Conservation (phyloP, 139 green algal genomes). For the Auxenochlorella pyrenoidosa region DNA sequence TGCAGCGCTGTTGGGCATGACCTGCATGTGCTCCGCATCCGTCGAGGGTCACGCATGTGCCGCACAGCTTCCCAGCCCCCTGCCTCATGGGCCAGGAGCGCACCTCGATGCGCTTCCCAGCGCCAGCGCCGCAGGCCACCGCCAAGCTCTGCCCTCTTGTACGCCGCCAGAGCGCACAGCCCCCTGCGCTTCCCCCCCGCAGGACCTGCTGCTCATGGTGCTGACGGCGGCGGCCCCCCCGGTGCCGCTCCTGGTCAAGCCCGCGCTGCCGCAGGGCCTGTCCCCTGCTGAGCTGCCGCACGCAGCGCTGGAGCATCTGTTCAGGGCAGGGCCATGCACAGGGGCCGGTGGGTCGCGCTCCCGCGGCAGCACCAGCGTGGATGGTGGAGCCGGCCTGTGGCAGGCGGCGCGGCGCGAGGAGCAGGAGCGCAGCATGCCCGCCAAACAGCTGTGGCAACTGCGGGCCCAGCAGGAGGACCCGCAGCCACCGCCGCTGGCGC, state of each 20-base stretch:
- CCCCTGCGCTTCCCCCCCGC: background rate
- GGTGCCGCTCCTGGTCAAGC: background rate
- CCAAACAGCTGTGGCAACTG: background rate
- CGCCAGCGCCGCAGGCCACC: too few species aligned
- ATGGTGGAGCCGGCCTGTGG: background rate
- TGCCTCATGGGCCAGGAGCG: too few species aligned
- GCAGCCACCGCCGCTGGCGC: background rate
- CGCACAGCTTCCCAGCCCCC: too few species aligned
- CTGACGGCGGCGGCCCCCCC: background rate
- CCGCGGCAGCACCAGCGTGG: background rate
- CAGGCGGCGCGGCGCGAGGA: too few species aligned
- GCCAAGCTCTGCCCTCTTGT: too few species aligned
- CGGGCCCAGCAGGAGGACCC: background rate
- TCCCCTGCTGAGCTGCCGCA: background rate
- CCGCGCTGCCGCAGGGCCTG: background rate
- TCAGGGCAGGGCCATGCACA: background rate
- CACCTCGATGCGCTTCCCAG: too few species aligned
- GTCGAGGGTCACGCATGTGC: too few species aligned
- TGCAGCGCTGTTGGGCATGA: background rate
- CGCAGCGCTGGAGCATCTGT: background rate
- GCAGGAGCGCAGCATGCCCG: too few species aligned
- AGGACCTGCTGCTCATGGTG: background rate
- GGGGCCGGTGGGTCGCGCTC: background rate
- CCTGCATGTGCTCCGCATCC: too few species aligned
- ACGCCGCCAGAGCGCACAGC: too few species aligned